Percentiles rank a stretch among this genome's conserved stretches.
These are phyloP conservation scores for Pseudogymnoascus sp. DNA, from an alignment of 2,329 filamentous ascomycete species.

Conservation along the genomic window DNA sequence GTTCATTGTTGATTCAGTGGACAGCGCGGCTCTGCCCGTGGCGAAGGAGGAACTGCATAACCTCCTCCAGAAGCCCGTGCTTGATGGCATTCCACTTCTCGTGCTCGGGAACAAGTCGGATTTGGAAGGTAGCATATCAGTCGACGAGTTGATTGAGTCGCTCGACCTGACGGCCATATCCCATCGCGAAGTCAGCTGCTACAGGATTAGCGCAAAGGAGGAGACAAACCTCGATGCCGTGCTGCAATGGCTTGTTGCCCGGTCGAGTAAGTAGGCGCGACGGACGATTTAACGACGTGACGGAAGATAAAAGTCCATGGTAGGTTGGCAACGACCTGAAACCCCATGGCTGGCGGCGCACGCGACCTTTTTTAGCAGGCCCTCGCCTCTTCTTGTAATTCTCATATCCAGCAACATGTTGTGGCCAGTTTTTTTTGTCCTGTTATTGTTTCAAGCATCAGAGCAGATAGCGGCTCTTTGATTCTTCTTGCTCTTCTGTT, in stretches of 20 bases:
- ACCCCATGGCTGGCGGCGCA: background rate
- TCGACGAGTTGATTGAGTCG: slow-evolving; percentile 91
- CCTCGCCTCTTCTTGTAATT: slow-evolving; percentile 6
- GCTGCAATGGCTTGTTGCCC: slow-evolving; percentile 90
- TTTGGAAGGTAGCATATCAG: slow-evolving; percentile 78
- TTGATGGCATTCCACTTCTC: slow-evolving; percentile 84
- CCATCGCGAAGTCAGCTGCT: slow-evolving; percentile 92
- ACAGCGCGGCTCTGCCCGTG: slow-evolving; percentile 68
- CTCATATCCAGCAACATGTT: slow-evolving; percentile 2
- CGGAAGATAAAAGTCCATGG: slow-evolving; percentile 5
- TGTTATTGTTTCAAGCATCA: background rate
- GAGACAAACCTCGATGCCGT: slow-evolving; percentile 98
- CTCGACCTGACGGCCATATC: slow-evolving; percentile 84
- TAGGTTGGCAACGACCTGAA: background rate
- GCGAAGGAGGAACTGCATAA: slow-evolving; percentile 90
- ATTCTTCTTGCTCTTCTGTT: background rate
- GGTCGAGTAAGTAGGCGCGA: slow-evolving; percentile 59
- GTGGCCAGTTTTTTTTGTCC: background rate
- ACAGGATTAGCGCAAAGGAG: slow-evolving; percentile 96
- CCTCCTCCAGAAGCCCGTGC: slow-evolving; percentile 73
- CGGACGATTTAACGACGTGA: background rate
- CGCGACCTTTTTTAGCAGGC: background rate
- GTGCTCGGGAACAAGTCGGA: slow-evolving; percentile 98
- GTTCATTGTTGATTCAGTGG: slow-evolving; percentile 96
- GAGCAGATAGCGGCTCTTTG: slow-evolving; percentile 3